Conservation (phyloP, 805 yeast species). For the Saccharomyces jurei region DNA sequence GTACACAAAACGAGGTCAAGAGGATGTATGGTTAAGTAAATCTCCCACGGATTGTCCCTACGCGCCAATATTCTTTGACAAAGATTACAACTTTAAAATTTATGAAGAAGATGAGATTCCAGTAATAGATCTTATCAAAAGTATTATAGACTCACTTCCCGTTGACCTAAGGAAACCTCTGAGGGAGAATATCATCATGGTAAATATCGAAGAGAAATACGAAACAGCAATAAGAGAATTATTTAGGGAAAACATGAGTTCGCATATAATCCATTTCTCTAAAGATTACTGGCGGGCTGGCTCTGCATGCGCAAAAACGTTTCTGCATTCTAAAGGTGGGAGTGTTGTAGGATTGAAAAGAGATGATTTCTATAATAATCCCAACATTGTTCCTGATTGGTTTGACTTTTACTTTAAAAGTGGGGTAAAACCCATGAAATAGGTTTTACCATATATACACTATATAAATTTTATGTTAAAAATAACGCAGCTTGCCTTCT, state of each 20-base stretch:
- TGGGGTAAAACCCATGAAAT: neutral
- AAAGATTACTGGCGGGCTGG: slow-evolving; percentile 2
- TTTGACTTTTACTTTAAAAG: neutral
- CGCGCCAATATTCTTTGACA: neutral
- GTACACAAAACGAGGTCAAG: slow-evolving; percentile 10
- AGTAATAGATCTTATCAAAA: neutral
- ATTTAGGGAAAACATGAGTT: neutral
- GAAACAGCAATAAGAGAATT: neutral
- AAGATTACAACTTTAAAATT: neutral
- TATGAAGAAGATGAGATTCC: slow-evolving; percentile 1
- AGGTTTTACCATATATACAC: neutral
- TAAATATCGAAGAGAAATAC: neutral
- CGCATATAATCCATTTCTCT: neutral
- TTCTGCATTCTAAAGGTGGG: neutral
- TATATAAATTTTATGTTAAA: neutral
- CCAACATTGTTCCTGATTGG: neutral
- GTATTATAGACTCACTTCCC: neutral
- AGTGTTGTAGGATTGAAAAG: neutral
- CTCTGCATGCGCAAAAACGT: neutral
- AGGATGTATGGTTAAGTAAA: neutral
- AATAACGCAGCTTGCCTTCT: too few relatives aligned
- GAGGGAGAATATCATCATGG: slow-evolving; percentile 1
- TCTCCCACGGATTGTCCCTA: neutral
- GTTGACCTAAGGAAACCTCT: slow-evolving; percentile 1
- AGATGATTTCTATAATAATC: neutral